These are phyloP conservation scores for Paracamarosporium sp. DNA, from an alignment of 2,329 filamentous ascomycete species.

Conservation along the genomic window DNA sequence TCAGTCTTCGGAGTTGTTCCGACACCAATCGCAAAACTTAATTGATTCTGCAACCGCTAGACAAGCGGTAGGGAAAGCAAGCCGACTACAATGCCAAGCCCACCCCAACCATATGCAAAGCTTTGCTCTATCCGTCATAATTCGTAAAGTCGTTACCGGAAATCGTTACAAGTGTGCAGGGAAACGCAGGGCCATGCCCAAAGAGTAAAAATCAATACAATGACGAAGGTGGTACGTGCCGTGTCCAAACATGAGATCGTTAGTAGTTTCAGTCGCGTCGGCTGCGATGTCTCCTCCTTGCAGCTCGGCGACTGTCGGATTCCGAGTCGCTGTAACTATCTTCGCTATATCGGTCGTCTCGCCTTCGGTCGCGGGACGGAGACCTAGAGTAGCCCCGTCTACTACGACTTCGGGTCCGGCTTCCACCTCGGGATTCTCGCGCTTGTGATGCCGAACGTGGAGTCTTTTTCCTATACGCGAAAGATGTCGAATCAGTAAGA, in stretches of 20 bases:
- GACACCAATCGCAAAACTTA: not conserved
- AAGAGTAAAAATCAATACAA: not conserved
- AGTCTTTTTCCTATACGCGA: slow-evolving; percentile 18
- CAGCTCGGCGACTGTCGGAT: slow-evolving; percentile 16
- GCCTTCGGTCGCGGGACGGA: slow-evolving; percentile 19
- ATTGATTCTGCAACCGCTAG: not conserved
- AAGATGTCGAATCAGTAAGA: slow-evolving; percentile 13
- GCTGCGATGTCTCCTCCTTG: slow-evolving; percentile 13
- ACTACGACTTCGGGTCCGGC: slow-evolving; percentile 14
- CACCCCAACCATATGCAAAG: not conserved
- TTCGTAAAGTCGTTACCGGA: slow-evolving; percentile 1
- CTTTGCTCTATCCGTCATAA: slow-evolving; percentile 5
- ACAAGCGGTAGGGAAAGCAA: not conserved
- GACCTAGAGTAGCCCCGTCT: slow-evolving; percentile 20
- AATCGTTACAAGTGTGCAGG: not conserved
- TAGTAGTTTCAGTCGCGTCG: slow-evolving; percentile 12
- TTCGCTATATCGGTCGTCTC: slow-evolving; percentile 15
- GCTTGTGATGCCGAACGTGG: slow-evolving; percentile 9
- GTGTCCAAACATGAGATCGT: not conserved
- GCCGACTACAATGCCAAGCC: not conserved
- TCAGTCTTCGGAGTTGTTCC: not conserved
- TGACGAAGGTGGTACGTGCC: not conserved
- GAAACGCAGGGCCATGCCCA: not conserved
- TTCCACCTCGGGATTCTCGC: slow-evolving; percentile 8
- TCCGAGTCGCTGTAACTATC: slow-evolving; percentile 23